Conservation (phyloP, 108 stramenopile species). For the Discostella stelligeroides region DNA sequence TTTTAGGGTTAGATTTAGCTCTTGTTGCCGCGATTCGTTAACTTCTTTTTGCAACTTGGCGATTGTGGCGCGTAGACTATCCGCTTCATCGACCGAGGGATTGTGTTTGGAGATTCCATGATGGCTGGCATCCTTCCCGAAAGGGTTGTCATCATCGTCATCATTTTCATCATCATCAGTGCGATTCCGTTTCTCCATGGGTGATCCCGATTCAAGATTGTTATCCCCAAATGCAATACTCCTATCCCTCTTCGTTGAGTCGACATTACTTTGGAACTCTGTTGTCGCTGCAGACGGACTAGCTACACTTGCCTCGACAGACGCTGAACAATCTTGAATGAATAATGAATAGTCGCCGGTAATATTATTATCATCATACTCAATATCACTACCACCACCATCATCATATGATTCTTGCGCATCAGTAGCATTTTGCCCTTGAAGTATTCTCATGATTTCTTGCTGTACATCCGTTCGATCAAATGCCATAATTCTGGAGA, state of each 20-base stretch:
- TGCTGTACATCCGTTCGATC: slow-evolving; percentile 38
- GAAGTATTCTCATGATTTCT: slow-evolving; percentile 47
- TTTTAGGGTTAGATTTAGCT: slow-evolving; percentile 48
- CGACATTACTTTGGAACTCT: slow-evolving; percentile 19
- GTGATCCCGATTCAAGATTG: slow-evolving; percentile 1
- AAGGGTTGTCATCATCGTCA: slow-evolving; percentile 19
- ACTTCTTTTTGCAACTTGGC: slow-evolving; percentile 49
- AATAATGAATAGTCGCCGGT: slow-evolving; percentile 28
- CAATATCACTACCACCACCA: too few species aligned
- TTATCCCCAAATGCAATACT: slow-evolving; percentile 21
- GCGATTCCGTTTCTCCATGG: slow-evolving; percentile 19
- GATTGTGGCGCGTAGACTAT: slow-evolving; percentile 19
- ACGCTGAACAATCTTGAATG: slow-evolving; percentile 26
- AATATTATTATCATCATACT: slow-evolving; percentile 13
- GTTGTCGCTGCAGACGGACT: slow-evolving; percentile 7
- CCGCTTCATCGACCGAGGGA: slow-evolving; percentile 6
- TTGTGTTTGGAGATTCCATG: background rate
- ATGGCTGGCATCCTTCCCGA: background rate
- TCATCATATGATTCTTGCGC: too few species aligned
- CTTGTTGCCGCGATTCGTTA: slow-evolving; percentile 47
- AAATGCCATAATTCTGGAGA: slow-evolving; percentile 33
- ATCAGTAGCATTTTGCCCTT: slow-evolving; percentile 9
- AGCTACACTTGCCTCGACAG: slow-evolving; percentile 29
- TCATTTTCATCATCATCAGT: slow-evolving; percentile 2
- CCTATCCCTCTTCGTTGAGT: slow-evolving; percentile 21